Evolutionary conservation across 1,284 basidiomycete genomes (phyloP).

Genomic region (Cryptococcus sp.): DNA sequence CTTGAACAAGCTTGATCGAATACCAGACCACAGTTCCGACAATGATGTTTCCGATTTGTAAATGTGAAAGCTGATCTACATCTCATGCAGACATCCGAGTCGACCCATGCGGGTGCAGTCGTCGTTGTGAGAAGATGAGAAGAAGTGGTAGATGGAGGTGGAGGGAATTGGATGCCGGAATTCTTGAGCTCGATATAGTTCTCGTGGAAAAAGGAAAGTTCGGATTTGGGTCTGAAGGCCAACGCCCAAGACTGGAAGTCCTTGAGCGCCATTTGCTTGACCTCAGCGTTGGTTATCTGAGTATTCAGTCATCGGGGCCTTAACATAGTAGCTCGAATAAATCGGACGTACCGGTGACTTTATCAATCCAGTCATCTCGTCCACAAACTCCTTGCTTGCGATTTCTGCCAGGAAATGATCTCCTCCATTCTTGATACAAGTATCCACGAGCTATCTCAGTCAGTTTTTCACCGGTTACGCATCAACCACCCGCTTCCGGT

Average conservation of each 20-base stretch:
- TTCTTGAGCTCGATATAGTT: slow-evolving; percentile 69
- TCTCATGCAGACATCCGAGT: slow-evolving; percentile 88
- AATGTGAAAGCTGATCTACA: slow-evolving; percentile 90
- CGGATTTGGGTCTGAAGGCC: slow-evolving; percentile 75
- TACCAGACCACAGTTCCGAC: slow-evolving; percentile 94
- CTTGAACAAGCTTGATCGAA: slow-evolving; percentile 93
- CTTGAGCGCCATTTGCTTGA: slow-evolving; percentile 73
- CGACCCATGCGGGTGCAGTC: slow-evolving; percentile 85
- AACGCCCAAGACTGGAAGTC: slow-evolving; percentile 89
- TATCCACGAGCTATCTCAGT: slow-evolving; percentile 68
- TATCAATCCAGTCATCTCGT: slow-evolving; percentile 55
- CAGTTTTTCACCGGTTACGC: slow-evolving; percentile 5
- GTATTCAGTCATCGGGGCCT: not conserved
- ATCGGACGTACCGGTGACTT: slow-evolving; percentile 46
- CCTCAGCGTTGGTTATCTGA: slow-evolving; percentile 65
- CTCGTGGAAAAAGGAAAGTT: slow-evolving; percentile 69
- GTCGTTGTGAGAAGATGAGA: slow-evolving; percentile 42
- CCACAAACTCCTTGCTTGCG: slow-evolving; percentile 85
- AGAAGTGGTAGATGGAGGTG: slow-evolving; percentile 33
- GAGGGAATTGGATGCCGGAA: slow-evolving; percentile 42
- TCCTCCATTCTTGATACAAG: slow-evolving; percentile 96
- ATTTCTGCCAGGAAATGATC: slow-evolving; percentile 82
- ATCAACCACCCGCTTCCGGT: not conserved
- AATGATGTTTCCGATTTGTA: slow-evolving; percentile 97
- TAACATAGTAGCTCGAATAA: not conserved